A percentile compares a stretch with the other conserved stretches of the same genome.
Evolutionary conservation across 306 rosid genomes (phyloP).

Genomic region (Hippophae gyantsensis): DNA sequence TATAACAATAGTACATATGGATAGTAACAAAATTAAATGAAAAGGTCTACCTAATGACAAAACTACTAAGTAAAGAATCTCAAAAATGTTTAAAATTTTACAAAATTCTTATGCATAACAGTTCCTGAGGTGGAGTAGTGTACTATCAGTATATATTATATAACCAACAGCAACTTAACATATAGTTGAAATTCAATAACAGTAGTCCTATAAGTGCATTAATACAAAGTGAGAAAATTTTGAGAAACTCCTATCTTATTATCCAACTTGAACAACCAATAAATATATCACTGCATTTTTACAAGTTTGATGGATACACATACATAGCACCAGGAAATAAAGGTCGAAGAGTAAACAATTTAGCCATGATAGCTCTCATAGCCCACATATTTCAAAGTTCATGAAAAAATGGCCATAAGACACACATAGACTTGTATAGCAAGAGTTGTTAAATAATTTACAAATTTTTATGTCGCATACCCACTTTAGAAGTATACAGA

Average conservation of each 20-base stretch:
- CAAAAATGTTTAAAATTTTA: not conserved
- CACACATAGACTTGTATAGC: not conserved
- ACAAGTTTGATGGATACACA: not conserved
- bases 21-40: not conserved
- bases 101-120: too few relatives aligned
- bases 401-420: too few relatives aligned
- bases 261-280: not conserved
- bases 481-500: slow-evolving; percentile 79
- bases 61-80: not conserved
- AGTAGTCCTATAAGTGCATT: too few relatives aligned
- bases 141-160: too few relatives aligned
- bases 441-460: not conserved
- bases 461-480: slow-evolving; percentile 36
- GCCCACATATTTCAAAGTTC: slow-evolving; percentile 81
- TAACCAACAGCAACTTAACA: too few relatives aligned
- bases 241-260: not conserved
- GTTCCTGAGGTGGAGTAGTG: too few relatives aligned
- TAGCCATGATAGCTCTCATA: slow-evolving; percentile 98
- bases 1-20: not conserved
- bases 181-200: too few relatives aligned
- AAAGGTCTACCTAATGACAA: too few relatives aligned
- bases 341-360: slow-evolving; percentile 84
- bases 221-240: not conserved
- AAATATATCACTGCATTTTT: not conserved
- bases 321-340: slow-evolving; percentile 90